Evolutionary conservation across 2,329 filamentous ascomycete species (phyloP).

Genomic region (Aspergillus jensenii): DNA sequence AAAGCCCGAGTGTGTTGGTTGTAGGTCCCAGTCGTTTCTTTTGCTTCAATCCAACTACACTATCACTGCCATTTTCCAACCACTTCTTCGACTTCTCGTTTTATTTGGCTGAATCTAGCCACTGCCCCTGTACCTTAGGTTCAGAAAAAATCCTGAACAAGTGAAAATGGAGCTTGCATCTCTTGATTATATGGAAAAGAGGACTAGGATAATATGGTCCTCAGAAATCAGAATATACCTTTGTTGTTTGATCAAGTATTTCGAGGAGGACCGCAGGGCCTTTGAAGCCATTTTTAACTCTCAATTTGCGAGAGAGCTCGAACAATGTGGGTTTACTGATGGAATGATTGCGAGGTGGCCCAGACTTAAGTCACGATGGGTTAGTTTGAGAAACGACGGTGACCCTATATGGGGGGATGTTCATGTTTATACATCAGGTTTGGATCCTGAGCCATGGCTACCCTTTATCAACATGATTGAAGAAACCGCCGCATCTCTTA

Average conservation of each 20-base stretch:
- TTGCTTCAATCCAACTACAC: no score
- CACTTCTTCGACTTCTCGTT: no score
- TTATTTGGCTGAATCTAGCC: no score
- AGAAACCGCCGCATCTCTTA: slow-evolving; percentile 7
- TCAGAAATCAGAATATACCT: not conserved
- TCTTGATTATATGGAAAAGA: not conserved
- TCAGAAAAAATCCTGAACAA: no score
- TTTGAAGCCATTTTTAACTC: slow-evolving; percentile 28
- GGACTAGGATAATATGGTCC: not conserved
- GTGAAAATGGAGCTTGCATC: not conserved
- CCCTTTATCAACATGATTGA: slow-evolving; percentile 14
- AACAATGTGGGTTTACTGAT: slow-evolving; percentile 17
- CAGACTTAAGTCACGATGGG: slow-evolving; percentile 21
- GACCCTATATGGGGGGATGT: slow-evolving; percentile 26
- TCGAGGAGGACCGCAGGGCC: not conserved
- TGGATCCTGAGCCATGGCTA: slow-evolving; percentile 17
- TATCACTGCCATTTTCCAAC: no score
- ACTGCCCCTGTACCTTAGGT: no score
- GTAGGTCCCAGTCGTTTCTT: no score
- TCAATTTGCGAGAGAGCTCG: slow-evolving; percentile 23
- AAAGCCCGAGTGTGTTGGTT: no score
- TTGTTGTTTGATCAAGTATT: slow-evolving; percentile 2
- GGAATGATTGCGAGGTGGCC: not conserved
- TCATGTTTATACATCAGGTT: slow-evolving; percentile 25
- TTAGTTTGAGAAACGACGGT: slow-evolving; percentile 15